Percentiles rank a stretch among this genome's conserved stretches.
Evolutionary conservation across 495 filamentous ascomycete species (phyloP).

Genomic region (Aspergillus haitiensis): DNA sequence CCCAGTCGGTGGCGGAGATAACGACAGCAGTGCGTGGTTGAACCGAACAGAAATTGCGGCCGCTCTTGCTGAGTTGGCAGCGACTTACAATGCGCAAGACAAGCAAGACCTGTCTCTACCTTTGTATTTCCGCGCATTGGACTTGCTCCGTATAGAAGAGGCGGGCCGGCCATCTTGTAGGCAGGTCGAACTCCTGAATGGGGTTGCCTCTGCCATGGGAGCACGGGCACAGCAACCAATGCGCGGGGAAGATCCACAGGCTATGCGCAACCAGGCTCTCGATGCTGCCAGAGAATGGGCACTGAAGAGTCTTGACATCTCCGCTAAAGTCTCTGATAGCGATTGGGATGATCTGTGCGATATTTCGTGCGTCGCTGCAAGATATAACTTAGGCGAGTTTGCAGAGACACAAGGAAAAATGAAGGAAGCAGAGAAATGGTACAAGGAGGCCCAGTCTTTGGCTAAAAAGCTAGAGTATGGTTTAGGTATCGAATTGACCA

Average conservation of each 20-base stretch:
- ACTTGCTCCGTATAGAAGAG: slow-evolving; percentile 48
- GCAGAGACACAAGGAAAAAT: slow-evolving; percentile 66
- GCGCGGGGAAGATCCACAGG: slow-evolving; percentile 47
- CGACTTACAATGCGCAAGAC: slow-evolving; percentile 66
- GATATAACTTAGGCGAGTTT: slow-evolving; percentile 82
- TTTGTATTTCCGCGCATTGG: slow-evolving; percentile 81
- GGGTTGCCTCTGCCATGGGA: slow-evolving; percentile 37
- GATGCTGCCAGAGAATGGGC: slow-evolving; percentile 71
- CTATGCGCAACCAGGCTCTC: slow-evolving; percentile 53
- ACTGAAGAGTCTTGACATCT: slow-evolving; percentile 65
- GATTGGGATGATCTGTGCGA: slow-evolving; percentile 80
- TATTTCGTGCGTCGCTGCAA: slow-evolving; percentile 78
- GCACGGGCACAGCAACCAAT: slow-evolving; percentile 31
- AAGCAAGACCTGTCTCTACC: slow-evolving; percentile 78
- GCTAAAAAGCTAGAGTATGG: slow-evolving; percentile 63
- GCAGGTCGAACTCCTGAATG: slow-evolving; percentile 61
- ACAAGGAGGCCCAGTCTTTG: slow-evolving; percentile 62
- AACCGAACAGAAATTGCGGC: slow-evolving; percentile 68
- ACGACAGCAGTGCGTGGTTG: slow-evolving; percentile 72
- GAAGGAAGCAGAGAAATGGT: slow-evolving; percentile 55
- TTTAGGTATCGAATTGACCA: slow-evolving; percentile 61
- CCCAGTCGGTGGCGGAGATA: slow-evolving; percentile 41
- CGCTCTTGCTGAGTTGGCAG: slow-evolving; percentile 66
- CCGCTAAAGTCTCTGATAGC: slow-evolving; percentile 53
- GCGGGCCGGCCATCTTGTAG: slow-evolving; percentile 59